Percentiles rank a stretch among this genome's conserved stretches.
Conservation (phyloP, 2,329 filamentous ascomycete genomes). For the Hypoxylon sp. region DNA sequence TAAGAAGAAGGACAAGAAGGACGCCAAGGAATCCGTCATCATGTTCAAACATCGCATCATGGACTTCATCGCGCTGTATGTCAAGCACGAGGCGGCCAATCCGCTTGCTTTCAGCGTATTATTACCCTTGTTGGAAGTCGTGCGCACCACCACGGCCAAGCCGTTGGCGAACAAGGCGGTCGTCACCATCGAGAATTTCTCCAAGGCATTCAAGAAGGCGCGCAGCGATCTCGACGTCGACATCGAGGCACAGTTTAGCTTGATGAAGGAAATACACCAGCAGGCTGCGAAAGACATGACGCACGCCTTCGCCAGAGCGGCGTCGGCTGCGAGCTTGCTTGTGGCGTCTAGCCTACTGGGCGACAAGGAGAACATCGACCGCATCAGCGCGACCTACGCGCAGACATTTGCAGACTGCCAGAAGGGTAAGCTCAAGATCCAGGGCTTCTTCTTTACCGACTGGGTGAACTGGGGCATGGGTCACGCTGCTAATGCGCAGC, state of each 20-base stretch:
- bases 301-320: slow-evolving; percentile 78
- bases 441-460: slow-evolving; percentile 74
- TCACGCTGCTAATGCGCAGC: slow-evolving; percentile 52
- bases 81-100: slow-evolving; percentile 80
- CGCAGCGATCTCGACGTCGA: slow-evolving; percentile 53
- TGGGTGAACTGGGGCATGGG: slow-evolving; percentile 80
- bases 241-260: slow-evolving; percentile 60
- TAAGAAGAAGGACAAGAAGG: slow-evolving; percentile 86
- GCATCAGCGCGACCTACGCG: slow-evolving; percentile 73
- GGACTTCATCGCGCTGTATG: slow-evolving; percentile 86
- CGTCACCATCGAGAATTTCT: slow-evolving; percentile 78
- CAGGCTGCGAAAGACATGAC: slow-evolving; percentile 73
- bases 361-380: slow-evolving; percentile 64
- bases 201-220: slow-evolving; percentile 73
- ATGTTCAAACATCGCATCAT: slow-evolving; percentile 96
- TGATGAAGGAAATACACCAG: slow-evolving; percentile 75
- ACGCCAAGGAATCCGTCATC: slow-evolving; percentile 87
- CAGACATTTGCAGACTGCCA: slow-evolving; percentile 71
- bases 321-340: slow-evolving; percentile 77
- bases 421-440: slow-evolving; percentile 68
- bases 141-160: slow-evolving; percentile 81
- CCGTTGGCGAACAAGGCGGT: slow-evolving; percentile 79
- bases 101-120: slow-evolving; percentile 76
- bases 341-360: slow-evolving; percentile 72
- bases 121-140: slow-evolving; percentile 79